phyloP scores from a whole-genome alignment of 2,329 filamentous ascomycete species.

The Bimuria novae-zelandiae region DNA sequence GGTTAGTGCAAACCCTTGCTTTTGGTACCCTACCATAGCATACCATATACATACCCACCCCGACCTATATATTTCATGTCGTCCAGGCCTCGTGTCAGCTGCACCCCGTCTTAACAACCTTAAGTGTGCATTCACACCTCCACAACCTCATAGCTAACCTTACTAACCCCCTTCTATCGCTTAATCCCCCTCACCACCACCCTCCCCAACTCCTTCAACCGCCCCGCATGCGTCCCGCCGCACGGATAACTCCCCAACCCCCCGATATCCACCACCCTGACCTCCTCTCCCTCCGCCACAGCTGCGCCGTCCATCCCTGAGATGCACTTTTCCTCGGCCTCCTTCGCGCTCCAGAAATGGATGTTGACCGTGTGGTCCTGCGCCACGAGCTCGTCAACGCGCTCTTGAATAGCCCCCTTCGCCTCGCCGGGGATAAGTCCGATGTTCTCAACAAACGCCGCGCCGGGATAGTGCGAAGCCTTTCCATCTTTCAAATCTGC shows the following conservation, averaged over 20 bases:
- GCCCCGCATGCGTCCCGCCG: conserved; percentile 73
- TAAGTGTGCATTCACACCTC: conserved; percentile 24
- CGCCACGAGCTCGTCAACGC: conserved; percentile 63
- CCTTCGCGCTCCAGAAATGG: conserved; percentile 69
- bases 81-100: too few relatives aligned
- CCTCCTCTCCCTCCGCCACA: conserved; percentile 32
- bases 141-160: conserved; percentile 56
- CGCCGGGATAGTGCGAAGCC: conserved; percentile 71
- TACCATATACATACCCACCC: too few relatives aligned
- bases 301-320: conserved; percentile 56
- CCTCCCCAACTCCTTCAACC: conserved; percentile 62
- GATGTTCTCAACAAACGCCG: conserved; percentile 68
- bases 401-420: conserved; percentile 59
- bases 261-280: conserved; percentile 70
- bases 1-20: too few relatives aligned
- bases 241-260: conserved; percentile 74
- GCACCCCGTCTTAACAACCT: too few relatives aligned
- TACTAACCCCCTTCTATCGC: conserved; percentile 65
- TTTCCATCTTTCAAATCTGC: conserved; percentile 67
- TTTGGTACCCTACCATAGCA: too few relatives aligned
- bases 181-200: conserved; percentile 70
- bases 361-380: conserved; percentile 52
- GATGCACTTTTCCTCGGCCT: conserved; percentile 53
- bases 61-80: too few relatives aligned
- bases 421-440: conserved; percentile 65